phyloP scores from a whole-genome alignment of 371 early-diverging fungal genomes.

The Rhizopus delemar region DNA sequence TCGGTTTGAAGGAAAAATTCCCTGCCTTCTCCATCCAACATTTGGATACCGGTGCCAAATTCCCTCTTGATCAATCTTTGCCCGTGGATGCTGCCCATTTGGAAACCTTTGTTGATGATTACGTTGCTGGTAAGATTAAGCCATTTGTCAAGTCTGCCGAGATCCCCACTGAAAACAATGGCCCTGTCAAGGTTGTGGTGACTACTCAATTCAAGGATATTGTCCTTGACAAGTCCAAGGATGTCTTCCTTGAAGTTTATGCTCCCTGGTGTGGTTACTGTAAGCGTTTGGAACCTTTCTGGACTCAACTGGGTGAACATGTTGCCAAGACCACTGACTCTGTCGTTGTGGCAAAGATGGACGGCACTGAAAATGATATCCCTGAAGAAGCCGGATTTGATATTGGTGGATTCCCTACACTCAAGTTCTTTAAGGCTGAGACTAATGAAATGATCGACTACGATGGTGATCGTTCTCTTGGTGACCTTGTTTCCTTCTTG shows the following conservation, averaged over 20 bases:
- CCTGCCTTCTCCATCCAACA: slow-evolving; percentile 92
- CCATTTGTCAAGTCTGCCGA: slow-evolving; percentile 84
- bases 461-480: slow-evolving; percentile 80
- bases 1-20: slow-evolving; percentile 84
- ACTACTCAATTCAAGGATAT: slow-evolving; percentile 74
- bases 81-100: slow-evolving; percentile 61
- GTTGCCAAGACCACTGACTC: slow-evolving; percentile 40
- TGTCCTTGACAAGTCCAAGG: slow-evolving; percentile 85
- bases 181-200: slow-evolving; percentile 87
- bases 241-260: slow-evolving; percentile 93
- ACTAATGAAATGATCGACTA: slow-evolving; percentile 82
- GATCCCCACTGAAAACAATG: slow-evolving; percentile 84
- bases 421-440: slow-evolving; percentile 88
- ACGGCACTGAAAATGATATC: slow-evolving; percentile 93
- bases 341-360: slow-evolving; percentile 92
- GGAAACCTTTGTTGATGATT: slow-evolving; percentile 65
- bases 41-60: slow-evolving; percentile 71
- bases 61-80: slow-evolving; percentile 73
- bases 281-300: slow-evolving; percentile 85
- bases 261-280: slow-evolving; percentile 96
- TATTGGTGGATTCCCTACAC: slow-evolving; percentile 94
- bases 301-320: slow-evolving; percentile 69
- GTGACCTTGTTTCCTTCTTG: slow-evolving; percentile 77
- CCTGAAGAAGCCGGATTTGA: slow-evolving; percentile 73
- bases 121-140: slow-evolving; percentile 68